These are phyloP conservation scores for Begonia loranthoides DNA, from an alignment of 306 rosid species.

Conservation along the genomic window DNA sequence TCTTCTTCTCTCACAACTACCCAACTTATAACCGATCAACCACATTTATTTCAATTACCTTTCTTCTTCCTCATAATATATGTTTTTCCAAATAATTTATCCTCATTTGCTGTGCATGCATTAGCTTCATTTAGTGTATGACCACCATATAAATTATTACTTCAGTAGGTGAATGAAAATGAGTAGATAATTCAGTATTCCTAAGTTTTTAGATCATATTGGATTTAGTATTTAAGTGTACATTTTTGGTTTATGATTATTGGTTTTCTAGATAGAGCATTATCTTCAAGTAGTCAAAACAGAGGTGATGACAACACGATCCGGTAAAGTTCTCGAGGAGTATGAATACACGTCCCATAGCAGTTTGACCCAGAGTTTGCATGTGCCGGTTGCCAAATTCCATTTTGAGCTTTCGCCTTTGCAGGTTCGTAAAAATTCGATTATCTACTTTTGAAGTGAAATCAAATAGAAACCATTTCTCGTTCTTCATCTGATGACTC, in stretches of 20 bases:
- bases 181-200: neutral
- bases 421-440: conserved; percentile 42
- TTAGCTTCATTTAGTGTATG: neutral
- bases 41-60: too few species aligned
- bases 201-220: too few species aligned
- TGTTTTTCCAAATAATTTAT: too few species aligned
- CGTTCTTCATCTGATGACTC: neutral
- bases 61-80: too few species aligned
- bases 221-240: too few species aligned
- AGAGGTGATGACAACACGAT: conserved; percentile 48
- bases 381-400: conserved; percentile 76
- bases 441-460: too few species aligned
- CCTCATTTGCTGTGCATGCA: too few species aligned
- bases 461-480: too few species aligned
- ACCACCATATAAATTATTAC: neutral
- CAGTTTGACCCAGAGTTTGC: conserved; percentile 49
- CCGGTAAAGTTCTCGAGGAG: conserved; percentile 57
- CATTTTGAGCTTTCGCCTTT: conserved; percentile 96
- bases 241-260: too few species aligned
- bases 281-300: conserved; percentile 91
- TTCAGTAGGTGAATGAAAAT: neutral
- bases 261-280: conserved; percentile 68
- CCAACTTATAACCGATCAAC: too few species aligned
- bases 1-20: too few species aligned
- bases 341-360: conserved; percentile 97